Evolutionary conservation across 2,329 filamentous ascomycete species (phyloP), one percentile per base, ranked within the genome.

Genomic region (Dactylellina drechsleri): DNA sequence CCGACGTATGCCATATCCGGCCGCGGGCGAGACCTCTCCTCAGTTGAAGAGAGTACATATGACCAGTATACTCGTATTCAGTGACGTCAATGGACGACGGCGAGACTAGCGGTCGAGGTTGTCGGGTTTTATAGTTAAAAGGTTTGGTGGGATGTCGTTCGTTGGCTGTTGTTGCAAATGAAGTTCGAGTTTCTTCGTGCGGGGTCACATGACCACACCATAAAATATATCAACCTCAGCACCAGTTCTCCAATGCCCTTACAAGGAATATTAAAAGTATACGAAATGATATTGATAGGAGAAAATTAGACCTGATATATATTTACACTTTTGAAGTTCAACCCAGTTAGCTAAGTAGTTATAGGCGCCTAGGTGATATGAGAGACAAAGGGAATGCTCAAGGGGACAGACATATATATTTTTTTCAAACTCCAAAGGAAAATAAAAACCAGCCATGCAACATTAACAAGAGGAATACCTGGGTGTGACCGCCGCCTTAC

Each of bases 311-410:
- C 57, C 45, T 66, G 31, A 36, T 36, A 36, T 56, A 54, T 74
- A 74, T 74, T 74, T 74, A 74, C 70, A 74, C 70, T 74, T 74
- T 74, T 74, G 28, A 62, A 49, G 49, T 59, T 60, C 31, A 7
- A 36, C 31, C 31, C 10, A 36, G 31, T 36, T 36, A 36, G 5
- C 31, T 10, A 36, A 36, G 31, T 36, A 36, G 31, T 7, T 36
- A 36, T 23, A 23, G 23, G 23, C 23, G 23, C 23, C 23, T 23
- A 23, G 23, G 23, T 23, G 23, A 23, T 23, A 23, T 23, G 10
- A 36, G 5, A 36, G 31, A 36, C 31, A 36, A 36, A 36, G 31
- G 31, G 31, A 36, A 36, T 7, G 31, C 31, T 36, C 31, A 36
- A 36, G 50, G 16, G 50, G n/a, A 31, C 20, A 18, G 43, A 47